These are phyloP conservation scores for Tetramitus jugosus DNA, from an alignment of 208 protist species.

Conservation along the genomic window DNA sequence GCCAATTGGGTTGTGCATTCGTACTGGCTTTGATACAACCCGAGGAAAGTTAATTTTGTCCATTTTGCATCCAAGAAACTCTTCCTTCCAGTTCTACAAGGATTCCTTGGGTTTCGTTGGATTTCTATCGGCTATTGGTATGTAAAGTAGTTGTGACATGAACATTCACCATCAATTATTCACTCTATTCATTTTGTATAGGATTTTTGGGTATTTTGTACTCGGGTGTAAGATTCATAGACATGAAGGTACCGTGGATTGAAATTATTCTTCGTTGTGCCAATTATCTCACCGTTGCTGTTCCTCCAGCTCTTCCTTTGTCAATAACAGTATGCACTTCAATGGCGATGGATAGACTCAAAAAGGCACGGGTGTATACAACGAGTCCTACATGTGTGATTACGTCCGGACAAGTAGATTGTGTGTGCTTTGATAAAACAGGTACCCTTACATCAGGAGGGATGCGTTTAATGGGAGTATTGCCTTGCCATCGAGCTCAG, in stretches of 20 bases:
- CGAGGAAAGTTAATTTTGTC: slow-evolving; percentile 47
- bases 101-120: slow-evolving; percentile 48
- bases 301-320: slow-evolving; percentile 56
- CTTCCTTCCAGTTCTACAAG: slow-evolving; percentile 45
- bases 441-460: slow-evolving; percentile 52
- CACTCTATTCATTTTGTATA: neutral
- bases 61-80: slow-evolving; percentile 48
- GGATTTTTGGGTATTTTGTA: neutral
- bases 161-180: too few relatives aligned
- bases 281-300: slow-evolving; percentile 33
- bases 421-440: slow-evolving; percentile 58
- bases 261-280: too few relatives aligned
- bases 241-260: too few relatives aligned
- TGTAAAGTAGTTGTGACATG: too few relatives aligned
- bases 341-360: slow-evolving; percentile 41
- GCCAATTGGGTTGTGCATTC: neutral
- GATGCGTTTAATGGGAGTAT: slow-evolving; percentile 33
- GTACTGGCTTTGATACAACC: slow-evolving; percentile 46
- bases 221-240: slow-evolving; percentile 20
- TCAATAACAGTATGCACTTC: slow-evolving; percentile 50
- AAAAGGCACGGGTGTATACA: slow-evolving; percentile 46
- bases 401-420: slow-evolving; percentile 37
- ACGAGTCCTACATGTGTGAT: slow-evolving; percentile 44
- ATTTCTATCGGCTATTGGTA: slow-evolving; percentile 36
- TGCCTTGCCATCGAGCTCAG: neutral